Evolutionary conservation across 2,329 filamentous ascomycete species (phyloP).

Genomic region (Coniochaeta hoffmannii): DNA sequence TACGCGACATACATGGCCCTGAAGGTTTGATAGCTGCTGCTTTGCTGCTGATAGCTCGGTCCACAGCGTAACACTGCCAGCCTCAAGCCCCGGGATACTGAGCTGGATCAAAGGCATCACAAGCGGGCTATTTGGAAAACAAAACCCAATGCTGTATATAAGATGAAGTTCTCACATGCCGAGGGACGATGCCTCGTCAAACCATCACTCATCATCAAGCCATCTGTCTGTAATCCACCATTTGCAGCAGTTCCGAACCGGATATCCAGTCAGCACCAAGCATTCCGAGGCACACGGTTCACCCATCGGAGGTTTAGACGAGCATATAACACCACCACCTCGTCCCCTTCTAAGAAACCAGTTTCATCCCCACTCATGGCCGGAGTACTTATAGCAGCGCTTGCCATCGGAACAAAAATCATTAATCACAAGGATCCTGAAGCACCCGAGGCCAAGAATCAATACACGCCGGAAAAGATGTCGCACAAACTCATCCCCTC

Average conservation of each 20-base stretch:
- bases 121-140: not conserved
- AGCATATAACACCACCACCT: not conserved
- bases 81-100: not conserved
- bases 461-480: conserved; percentile 29
- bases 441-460: not conserved
- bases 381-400: not conserved
- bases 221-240: not conserved
- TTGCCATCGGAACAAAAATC: not conserved
- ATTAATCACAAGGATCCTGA: not conserved
- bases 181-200: not conserved
- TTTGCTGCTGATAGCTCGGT: not conserved
- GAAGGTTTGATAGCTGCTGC: no score
- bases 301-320: not conserved
- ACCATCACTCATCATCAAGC: not conserved
- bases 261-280: not conserved
- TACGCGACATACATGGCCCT: no score
- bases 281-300: not conserved
- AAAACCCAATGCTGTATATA: not conserved
- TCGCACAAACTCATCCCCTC: conserved; percentile 56
- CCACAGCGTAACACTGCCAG: not conserved
- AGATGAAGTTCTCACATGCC: not conserved
- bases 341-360: not conserved
- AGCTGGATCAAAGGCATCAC: not conserved
- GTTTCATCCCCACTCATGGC: not conserved
- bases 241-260: not conserved